phyloP scores from a whole-genome alignment of 768 basidiomycete species.

The Pisolithus tinctorius region DNA sequence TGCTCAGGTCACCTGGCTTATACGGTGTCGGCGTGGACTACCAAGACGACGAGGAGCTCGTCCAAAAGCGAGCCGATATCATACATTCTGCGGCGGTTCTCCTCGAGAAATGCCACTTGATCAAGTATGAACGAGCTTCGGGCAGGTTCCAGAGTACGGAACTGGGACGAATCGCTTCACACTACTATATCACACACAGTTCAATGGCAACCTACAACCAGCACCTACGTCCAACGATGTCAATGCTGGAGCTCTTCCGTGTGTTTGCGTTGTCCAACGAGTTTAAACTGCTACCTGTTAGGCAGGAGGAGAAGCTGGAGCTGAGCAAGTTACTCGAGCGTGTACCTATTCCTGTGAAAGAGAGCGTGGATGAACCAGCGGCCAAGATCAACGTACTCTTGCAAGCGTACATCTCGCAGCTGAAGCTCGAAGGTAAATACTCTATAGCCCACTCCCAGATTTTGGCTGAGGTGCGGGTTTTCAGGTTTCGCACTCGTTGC shows the following conservation, averaged over 20 bases:
- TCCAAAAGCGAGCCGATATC: constrained; percentile 94
- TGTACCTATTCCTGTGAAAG: constrained; percentile 96
- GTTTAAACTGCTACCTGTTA: constrained; percentile 83
- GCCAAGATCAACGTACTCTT: constrained; percentile 96
- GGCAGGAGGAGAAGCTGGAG: constrained; percentile 81
- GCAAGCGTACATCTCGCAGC: constrained; percentile 89
- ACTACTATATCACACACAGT: constrained; percentile 92
- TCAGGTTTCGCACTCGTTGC: constrained; percentile 78
- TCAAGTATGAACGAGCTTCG: constrained; percentile 87
- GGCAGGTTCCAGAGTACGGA: constrained; percentile 92
- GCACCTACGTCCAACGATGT: constrained; percentile 83
- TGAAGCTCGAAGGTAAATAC: constrained; percentile 75
- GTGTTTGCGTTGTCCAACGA: constrained; percentile 95
- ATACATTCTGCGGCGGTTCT: constrained; percentile 88
- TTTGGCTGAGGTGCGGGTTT: neutral
- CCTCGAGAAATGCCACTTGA: constrained; percentile 87
- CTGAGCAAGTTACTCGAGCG: constrained; percentile 85
- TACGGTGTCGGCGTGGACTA: constrained; percentile 91
- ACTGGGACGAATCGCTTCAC: constrained; percentile 87
- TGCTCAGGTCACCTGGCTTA: constrained; percentile 82
- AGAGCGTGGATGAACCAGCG: constrained; percentile 90
- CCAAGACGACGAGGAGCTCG: constrained; percentile 68
- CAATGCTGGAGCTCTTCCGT: constrained; percentile 83
- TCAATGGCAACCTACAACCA: constrained; percentile 98
- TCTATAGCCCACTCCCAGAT: neutral